Conservation (phyloP, 352 stramenopile species). For the Saprolegnia parasitica region DNA sequence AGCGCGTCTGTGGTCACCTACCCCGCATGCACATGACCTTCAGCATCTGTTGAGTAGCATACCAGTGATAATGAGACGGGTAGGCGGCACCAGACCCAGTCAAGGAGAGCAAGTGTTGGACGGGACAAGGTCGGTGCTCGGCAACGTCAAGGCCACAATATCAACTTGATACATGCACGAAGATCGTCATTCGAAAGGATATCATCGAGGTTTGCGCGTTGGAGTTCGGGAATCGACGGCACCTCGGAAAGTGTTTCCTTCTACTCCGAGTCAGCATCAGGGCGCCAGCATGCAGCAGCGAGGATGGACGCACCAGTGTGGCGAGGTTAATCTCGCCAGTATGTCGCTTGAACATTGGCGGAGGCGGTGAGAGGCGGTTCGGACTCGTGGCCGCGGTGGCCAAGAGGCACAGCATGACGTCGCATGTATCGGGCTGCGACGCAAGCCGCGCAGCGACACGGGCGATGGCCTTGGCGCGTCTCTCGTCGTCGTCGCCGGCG, state of each 20-base stretch:
- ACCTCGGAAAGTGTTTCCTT: neutral
- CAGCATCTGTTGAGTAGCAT: too few relatives aligned
- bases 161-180: neutral
- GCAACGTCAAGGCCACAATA: conserved; percentile 17
- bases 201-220: neutral
- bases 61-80: conserved; percentile 5
- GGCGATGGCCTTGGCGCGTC: neutral
- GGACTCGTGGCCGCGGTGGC: conserved; percentile 11
- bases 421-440: neutral
- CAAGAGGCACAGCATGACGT: conserved; percentile 23
- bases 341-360: neutral
- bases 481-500: neutral
- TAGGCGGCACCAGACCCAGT: conserved; percentile 29
- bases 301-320: conserved; percentile 5
- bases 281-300: too few relatives aligned
- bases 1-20: neutral
- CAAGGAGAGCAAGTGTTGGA: conserved; percentile 10
- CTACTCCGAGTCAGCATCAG: too few relatives aligned
- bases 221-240: neutral
- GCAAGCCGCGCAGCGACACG: neutral
- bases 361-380: conserved; percentile 13
- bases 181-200: conserved; percentile 20
- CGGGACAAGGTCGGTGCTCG: neutral
- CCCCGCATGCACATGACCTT: too few relatives aligned
- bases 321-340: neutral